Evolutionary conservation across 108 stramenopile species (phyloP).

Genomic region (Skeletonema costatum): DNA sequence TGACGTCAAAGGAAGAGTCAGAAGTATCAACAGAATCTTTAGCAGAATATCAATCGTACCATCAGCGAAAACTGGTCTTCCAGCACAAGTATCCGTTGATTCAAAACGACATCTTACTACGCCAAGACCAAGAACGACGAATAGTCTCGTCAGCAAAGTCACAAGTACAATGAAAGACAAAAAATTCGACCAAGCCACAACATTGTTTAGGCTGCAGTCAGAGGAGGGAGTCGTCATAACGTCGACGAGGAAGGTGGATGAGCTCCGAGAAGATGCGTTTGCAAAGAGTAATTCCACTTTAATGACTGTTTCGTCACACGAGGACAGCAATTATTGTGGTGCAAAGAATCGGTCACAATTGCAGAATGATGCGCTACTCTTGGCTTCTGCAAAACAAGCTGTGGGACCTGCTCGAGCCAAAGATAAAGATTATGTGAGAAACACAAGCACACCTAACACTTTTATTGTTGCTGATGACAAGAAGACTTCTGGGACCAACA

Average conservation of each 20-base stretch:
- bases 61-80: background rate
- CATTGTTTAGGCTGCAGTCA: background rate
- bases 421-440: background rate
- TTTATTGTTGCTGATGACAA: background rate
- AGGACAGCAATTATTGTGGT: background rate
- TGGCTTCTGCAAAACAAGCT: background rate
- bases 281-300: background rate
- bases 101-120: background rate
- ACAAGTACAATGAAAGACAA: background rate
- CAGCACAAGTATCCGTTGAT: background rate
- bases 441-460: background rate
- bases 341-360: background rate
- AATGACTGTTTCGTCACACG: background rate
- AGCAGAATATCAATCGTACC: background rate
- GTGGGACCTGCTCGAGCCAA: background rate
- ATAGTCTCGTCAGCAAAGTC: background rate
- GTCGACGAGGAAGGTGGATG: background rate
- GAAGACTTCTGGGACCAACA: background rate
- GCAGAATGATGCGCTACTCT: background rate
- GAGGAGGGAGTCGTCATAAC: background rate
- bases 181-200: background rate
- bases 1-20: background rate
- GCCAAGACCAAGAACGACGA: background rate
- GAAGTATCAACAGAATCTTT: background rate
- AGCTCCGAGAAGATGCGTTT: background rate